Base-by-base conservation (phyloP, 2,329 filamentous ascomycete genomes). In the Akanthomyces uredinophilus region DNA sequence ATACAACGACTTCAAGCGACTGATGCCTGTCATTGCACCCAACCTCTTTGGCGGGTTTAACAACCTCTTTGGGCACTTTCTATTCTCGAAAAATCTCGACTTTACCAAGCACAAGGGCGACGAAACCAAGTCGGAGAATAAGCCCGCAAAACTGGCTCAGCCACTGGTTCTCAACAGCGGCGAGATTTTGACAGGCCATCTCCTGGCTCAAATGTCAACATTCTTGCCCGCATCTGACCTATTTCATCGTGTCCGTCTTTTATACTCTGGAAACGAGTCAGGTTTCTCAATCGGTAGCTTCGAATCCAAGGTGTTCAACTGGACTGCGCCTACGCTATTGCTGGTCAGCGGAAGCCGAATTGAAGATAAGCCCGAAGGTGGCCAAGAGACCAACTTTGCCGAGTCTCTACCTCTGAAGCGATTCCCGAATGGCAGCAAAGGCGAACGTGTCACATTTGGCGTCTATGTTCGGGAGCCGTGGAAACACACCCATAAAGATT, bases 241-340 rank as follows among this genome's bases (percentile, higher is more conserved):
- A 5, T 92, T 91, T 70, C 79, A 85, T 13, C 80, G 84, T 3
- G 77, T 92, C 2, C 83, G 87, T 1, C 80, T 86, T 2, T 77
- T 92, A 0, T 92, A 92, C 70, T 87, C 86, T 1, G 89, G 89
- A 5, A 86, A 83, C 52, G 83, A 85, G 29, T 85, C 87, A 14
- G 89, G 89, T 5, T 92, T 91, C 73, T 90, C 87, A 22, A 88
- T 92, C 84, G 88, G 89, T 24, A 88, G 86, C 61, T 91, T 92
- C 65, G 87, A 91, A 70, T 83, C 86, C 22, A 87, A 87, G 67
- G 86, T 91, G 3, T 89, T 92, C 74, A 89, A 92, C 71, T 92
- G 89, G 89, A 80, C 84, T 47, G 88, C 88, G 0, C 89, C 89
- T 0, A 91, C 89, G 0, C 83, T 92, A 20, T 77, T 92, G 13